Evolutionary conservation across 495 filamentous ascomycete species (phyloP), one percentile per base, ranked within the genome.

Genomic region (Thermothielavioides terrestris): DNA sequence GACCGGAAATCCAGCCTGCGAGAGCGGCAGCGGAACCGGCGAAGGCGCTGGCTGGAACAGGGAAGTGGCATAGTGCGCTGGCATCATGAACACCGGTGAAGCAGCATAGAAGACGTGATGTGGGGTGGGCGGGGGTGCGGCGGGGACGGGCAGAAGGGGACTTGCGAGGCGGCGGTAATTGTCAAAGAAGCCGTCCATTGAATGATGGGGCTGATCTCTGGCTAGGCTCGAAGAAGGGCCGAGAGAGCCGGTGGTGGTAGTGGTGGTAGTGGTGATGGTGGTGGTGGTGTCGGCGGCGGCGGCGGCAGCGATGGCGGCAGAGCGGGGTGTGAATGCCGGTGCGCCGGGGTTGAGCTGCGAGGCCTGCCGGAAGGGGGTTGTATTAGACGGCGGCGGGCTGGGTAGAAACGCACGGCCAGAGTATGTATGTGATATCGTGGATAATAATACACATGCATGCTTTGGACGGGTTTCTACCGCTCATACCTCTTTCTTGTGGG

Each of bases 311-410:
- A 18, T 23, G 11, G 11, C 1, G 38, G 10, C 38, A 9, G 65
- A 64, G 44, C 69, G 63, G 35, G 78, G 76, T 10, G 76, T 73
- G 48, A 81, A 80, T 34, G 71, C 68, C 40, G 75, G 73, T 37
- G 78, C 78, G 46, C 67, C 70, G 12, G 78, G 76, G 61, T 78
- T 78, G 53, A 79, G 59, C 45, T 58, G 71, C 51, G 71, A 76
- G 51, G 61, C 65, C 73, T 77, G 61, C 28, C 6, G 27, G 5
- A 30, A n/a, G 42, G 17, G 27, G 49, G 43, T 52, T 53, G 43
- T 39, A 59, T 54, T 46, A 57, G 58, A 57, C 32, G 14, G n/a
- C 27, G 17, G 31, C 1, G 5, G 25, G 14, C 8, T 17, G 37
- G 61, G 58, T 66, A 66, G 61, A 69, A 61, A 62, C 59, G 63